Evolutionary conservation across 495 filamentous ascomycete genomes (phyloP).

Genomic region (Penicillium roqueforti): DNA sequence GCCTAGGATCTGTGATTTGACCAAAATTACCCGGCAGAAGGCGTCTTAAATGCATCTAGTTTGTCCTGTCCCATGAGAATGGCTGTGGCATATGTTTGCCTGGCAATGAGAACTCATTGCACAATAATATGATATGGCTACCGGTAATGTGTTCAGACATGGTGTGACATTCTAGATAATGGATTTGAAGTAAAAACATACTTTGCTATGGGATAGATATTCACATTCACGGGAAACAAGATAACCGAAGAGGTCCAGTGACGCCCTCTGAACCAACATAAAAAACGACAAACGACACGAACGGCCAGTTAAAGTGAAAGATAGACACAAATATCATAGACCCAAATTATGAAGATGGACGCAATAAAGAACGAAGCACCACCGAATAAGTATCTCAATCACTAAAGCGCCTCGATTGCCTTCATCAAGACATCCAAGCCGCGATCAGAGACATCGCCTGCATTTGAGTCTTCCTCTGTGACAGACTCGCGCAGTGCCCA

Average conservation of each 20-base stretch:
- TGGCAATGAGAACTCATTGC: not conserved
- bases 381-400: conserved; percentile 2
- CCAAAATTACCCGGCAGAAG: not conserved
- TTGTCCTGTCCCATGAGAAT: not conserved
- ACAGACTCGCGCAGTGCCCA: conserved; percentile 62
- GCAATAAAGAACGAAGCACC: not conserved
- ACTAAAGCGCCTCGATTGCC: conserved; percentile 72
- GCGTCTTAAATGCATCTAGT: not conserved
- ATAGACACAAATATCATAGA: not conserved
- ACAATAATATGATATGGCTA: not conserved
- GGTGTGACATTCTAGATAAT: not conserved
- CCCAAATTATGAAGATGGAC: not conserved
- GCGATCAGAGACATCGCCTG: conserved; percentile 40
- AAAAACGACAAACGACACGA: not conserved
- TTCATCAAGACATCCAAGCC: conserved; percentile 67
- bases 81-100: not conserved
- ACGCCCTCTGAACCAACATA: not conserved
- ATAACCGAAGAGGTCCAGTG: not conserved
- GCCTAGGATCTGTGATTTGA: not conserved
- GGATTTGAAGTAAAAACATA: no score
- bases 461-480: conserved; percentile 41
- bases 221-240: not conserved
- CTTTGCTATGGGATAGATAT: not conserved
- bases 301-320: not conserved
- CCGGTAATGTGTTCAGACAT: not conserved